phyloP scores from a whole-genome alignment of 106 monocot genomes.

The Triglochin maritima region DNA sequence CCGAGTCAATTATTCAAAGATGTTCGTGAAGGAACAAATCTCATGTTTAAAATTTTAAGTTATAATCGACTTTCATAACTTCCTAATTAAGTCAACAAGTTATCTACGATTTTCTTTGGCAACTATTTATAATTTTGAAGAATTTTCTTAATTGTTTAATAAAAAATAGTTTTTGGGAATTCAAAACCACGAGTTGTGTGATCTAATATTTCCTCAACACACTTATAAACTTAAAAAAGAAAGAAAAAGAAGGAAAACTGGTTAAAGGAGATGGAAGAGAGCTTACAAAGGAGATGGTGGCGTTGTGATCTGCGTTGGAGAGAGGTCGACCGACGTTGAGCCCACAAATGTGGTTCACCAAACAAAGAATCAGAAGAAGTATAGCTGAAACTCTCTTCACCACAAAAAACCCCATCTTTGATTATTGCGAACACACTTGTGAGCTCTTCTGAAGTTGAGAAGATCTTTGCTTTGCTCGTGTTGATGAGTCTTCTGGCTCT shows the following conservation, averaged over 20 bases:
- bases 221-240: background rate
- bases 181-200: too few species aligned
- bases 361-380: too few species aligned
- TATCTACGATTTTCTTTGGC: background rate
- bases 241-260: background rate
- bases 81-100: too few species aligned
- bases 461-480: background rate
- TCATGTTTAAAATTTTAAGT: too few species aligned
- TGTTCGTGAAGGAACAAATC: too few species aligned
- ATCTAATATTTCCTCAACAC: background rate
- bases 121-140: conserved; percentile 7
- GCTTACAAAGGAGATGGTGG: background rate
- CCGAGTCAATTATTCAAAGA: too few species aligned
- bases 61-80: too few species aligned
- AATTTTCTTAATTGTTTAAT: background rate
- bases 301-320: conserved; percentile 3
- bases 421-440: too few species aligned
- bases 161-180: background rate
- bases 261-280: background rate
- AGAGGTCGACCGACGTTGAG: conserved; percentile 52
- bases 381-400: too few species aligned
- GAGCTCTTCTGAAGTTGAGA: background rate
- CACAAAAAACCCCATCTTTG: too few species aligned
- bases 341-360: background rate
- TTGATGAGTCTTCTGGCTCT: too few species aligned